Percentiles rank a stretch among this genome's conserved stretches.
Evolutionary conservation across 805 yeast genomes (phyloP).

Genomic region (Debaryomyces tyrocola): DNA sequence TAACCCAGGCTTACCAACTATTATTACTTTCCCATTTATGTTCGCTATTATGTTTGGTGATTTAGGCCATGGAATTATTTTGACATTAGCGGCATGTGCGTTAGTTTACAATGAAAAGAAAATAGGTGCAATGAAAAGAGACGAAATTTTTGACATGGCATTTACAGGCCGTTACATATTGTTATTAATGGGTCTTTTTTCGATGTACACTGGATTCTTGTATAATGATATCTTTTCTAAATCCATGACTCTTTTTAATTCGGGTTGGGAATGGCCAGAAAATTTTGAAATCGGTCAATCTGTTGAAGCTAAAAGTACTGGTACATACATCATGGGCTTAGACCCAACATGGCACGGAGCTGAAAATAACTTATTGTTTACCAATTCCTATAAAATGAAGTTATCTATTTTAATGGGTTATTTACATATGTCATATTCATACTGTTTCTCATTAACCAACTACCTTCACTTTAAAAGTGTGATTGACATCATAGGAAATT

Average conservation of each 20-base stretch:
- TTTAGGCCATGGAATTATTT: constrained; percentile 89
- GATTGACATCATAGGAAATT: constrained; percentile 88
- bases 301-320: constrained; percentile 62
- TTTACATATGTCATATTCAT: constrained; percentile 90
- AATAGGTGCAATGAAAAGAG: constrained; percentile 69
- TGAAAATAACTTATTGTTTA: constrained; percentile 84
- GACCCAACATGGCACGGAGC: constrained; percentile 98
- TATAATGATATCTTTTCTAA: constrained; percentile 93
- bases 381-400: constrained; percentile 97
- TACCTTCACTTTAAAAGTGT: constrained; percentile 63
- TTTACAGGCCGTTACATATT: constrained; percentile 89
- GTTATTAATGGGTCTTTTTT: constrained; percentile 88
- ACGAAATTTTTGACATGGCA: constrained; percentile 97
- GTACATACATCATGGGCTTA: constrained; percentile 80
- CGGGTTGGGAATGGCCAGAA: constrained; percentile 95
- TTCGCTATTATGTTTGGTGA: constrained; percentile 99
- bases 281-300: constrained; percentile 67
- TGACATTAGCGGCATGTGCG: constrained; percentile 68
- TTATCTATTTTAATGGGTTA: constrained; percentile 93
- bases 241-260: constrained; percentile 81
- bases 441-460: constrained; percentile 80
- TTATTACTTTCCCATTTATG: constrained; percentile 96
- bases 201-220: constrained; percentile 91
- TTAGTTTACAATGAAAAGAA: constrained; percentile 74
- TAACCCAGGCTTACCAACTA: constrained; percentile 93